Evolutionary conservation across 495 filamentous ascomycete genomes (phyloP), one percentile per base, ranked within the genome.

Genomic region (Pyronema omphalodes): DNA sequence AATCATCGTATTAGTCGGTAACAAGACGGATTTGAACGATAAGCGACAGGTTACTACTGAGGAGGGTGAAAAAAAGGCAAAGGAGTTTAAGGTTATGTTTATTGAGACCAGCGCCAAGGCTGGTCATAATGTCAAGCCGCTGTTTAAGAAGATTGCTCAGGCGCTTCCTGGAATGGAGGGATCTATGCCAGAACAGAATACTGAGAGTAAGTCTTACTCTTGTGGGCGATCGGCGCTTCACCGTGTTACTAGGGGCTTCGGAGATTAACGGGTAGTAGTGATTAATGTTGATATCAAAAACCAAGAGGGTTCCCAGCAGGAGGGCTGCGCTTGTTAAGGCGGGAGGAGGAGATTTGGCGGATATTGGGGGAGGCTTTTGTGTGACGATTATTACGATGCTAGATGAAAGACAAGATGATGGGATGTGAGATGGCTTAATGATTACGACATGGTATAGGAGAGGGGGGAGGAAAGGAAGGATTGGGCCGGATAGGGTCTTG

Each of bases 31-130:
- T 75, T 71, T 98, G 61, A 89, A 86, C 65, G 91, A 98, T 66
- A 96, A 94, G 74, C 79, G 91, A 19, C 88, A 96, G 68, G 89
- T 98, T 54, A 96, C 88, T 44, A 85, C 84, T 18, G 76, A 81
- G 60, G 87, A 94, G 71, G 91, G 91, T 53, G 93, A 98, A 68
- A 89, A 95, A 64, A 93, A 96, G 67, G 93, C 93, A n/a, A 91
- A 91, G 74, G 87, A 87, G 74, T 86, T 88, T 65, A 88, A 88
- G 50, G 70, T 94, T 57, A 93, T 96, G 83, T 98, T 95, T 57
- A 88, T 98, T 66, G 91, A 98, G 75, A 98, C 91, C 51, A 94
- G 87, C 70, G 91, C 91, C 39, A 98, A 96, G 76, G 79, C 94
- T 5, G 91, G 91, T 7, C 89, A 96, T 66, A 98, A 98, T 65